Evolutionary conservation across 2,329 filamentous ascomycete species (phyloP), one percentile per base, ranked within the genome.

Genomic region (Escovopsis sp.): DNA sequence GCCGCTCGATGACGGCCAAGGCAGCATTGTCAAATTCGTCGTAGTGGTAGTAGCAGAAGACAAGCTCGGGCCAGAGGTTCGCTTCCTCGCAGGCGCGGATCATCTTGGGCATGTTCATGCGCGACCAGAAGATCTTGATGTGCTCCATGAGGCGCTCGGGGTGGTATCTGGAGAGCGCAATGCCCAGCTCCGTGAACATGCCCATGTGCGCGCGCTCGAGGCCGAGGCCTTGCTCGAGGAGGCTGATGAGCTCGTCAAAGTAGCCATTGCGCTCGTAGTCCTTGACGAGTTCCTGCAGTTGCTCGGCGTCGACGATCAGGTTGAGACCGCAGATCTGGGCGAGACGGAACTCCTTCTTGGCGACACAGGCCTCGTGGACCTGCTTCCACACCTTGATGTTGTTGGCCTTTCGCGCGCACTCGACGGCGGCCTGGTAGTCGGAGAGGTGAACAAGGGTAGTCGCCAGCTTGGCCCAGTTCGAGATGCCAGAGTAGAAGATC

Each of bases 341-440:
- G 45, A 98, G 81, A 47, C 89, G 84, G 78, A 98, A 98, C 61
- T 98, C 91, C 70, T 94, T 96, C 78, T 96, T 98, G 47, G 76
- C 78, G 50, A 98, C 84, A 58, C 91, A 98, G 16, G 89, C 91
- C 57, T 86, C 83, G 65, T 96, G 93, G 51, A 98, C 91, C 65
- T 98, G 85, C 66, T 91, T 94, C 91, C 91, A 98, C 40, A 98
- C 91, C 70, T 94, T 95, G 65, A 95, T 88, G 64, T 86, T 96
- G 72, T 96, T 98, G 54, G 91, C 91, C 68, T 98, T 96, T 60
- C 91, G 84, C 24, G 93, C 91, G 56, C 87, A 95, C 61, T 98
- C 91, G 35, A 98, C 91, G 37, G 91, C 91, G 52, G 86, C 86
- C 64, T 98, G 93, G 68, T 98, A 96, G 53, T 98, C 91, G 50